phyloP scores from a whole-genome alignment of 352 stramenopile species.

The Phytophthora vignae region DNA sequence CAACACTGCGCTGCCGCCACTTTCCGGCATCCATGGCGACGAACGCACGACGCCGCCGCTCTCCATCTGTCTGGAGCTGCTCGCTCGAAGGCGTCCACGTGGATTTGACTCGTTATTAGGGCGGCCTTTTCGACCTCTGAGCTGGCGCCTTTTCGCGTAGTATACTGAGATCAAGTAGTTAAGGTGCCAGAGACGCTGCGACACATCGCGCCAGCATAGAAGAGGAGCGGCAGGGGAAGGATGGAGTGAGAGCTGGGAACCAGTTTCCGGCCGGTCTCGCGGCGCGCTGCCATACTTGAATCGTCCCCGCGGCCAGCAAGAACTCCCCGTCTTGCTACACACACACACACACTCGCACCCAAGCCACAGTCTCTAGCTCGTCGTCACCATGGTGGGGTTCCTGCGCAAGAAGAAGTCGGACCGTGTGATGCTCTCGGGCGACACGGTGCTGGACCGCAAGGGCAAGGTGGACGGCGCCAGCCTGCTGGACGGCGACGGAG shows the following conservation, averaged over 20 bases:
- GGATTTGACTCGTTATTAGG: conserved; percentile 29
- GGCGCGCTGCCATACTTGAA: conserved; percentile 38
- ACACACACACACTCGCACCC: conserved; percentile 5
- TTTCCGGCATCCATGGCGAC: conserved; percentile 1
- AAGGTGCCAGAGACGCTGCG: conserved; percentile 35
- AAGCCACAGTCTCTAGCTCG: background rate
- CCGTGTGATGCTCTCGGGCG: conserved; percentile 68
- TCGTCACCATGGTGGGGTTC: conserved; percentile 71
- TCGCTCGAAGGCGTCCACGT: conserved; percentile 37
- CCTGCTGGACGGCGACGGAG: conserved; percentile 83
- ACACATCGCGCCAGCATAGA: conserved; percentile 39
- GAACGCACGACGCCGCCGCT: conserved; percentile 14
- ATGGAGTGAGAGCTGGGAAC: conserved; percentile 35
- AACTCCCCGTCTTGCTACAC: conserved; percentile 17
- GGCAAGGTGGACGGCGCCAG: conserved; percentile 86
- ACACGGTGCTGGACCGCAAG: conserved; percentile 85
- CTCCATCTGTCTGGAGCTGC: conserved; percentile 31
- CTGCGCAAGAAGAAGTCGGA: conserved; percentile 89
- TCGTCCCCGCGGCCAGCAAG: conserved; percentile 29
- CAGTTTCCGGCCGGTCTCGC: conserved; percentile 31
- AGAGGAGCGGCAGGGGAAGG: conserved; percentile 36
- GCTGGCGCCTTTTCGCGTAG: conserved; percentile 33
- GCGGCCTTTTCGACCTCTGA: conserved; percentile 14
- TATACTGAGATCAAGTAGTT: conserved; percentile 24
- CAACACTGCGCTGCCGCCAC: no score